Percentiles rank a stretch among this genome's conserved stretches.
Evolutionary conservation across 768 basidiomycete species (phyloP).

Genomic region (Gloeophyllum trabeum): DNA sequence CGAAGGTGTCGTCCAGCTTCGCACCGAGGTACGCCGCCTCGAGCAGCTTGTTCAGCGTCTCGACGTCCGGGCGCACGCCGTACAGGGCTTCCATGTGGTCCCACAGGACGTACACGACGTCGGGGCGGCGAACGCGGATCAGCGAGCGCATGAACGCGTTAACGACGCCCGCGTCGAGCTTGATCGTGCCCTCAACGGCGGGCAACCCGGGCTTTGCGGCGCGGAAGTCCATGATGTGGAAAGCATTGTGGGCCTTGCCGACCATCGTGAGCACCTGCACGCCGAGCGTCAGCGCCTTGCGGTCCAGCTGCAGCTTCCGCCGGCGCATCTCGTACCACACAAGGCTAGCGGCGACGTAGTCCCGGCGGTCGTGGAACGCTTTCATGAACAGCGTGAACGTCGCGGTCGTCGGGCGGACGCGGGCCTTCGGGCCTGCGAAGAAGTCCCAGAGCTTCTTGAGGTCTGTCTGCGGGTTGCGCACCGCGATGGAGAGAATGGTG

Average conservation of each 20-base stretch:
- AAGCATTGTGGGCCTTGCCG: neutral
- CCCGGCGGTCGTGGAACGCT: slow-evolving; percentile 34
- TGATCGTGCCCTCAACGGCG: slow-evolving; percentile 19
- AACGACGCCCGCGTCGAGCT: slow-evolving; percentile 10
- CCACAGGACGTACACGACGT: slow-evolving; percentile 57
- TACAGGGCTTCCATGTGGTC: slow-evolving; percentile 53
- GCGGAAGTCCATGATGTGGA: neutral
- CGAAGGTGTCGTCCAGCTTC: slow-evolving; percentile 37
- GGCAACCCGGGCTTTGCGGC: neutral
- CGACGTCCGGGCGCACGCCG: slow-evolving; percentile 38
- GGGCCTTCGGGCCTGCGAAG: slow-evolving; percentile 23
- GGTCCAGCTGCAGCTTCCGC: slow-evolving; percentile 27
- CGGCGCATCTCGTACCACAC: slow-evolving; percentile 32
- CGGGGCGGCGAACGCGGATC: slow-evolving; percentile 41
- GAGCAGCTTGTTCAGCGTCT: slow-evolving; percentile 49
- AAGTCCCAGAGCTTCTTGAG: neutral
- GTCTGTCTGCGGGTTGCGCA: slow-evolving; percentile 22
- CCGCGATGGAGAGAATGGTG: slow-evolving; percentile 31
- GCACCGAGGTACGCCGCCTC: slow-evolving; percentile 44
- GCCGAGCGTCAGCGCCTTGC: slow-evolving; percentile 35
- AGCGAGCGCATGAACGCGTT: slow-evolving; percentile 35
- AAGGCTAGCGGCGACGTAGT: slow-evolving; percentile 25
- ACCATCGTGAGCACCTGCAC: slow-evolving; percentile 26
- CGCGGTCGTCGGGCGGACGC: slow-evolving; percentile 28
- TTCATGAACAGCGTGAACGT: slow-evolving; percentile 45